A percentile compares a stretch with the other conserved stretches of the same genome.
Evolutionary conservation across 176 grass and related monocot genomes (phyloP).

Genomic region (Tuctoria greenei): DNA sequence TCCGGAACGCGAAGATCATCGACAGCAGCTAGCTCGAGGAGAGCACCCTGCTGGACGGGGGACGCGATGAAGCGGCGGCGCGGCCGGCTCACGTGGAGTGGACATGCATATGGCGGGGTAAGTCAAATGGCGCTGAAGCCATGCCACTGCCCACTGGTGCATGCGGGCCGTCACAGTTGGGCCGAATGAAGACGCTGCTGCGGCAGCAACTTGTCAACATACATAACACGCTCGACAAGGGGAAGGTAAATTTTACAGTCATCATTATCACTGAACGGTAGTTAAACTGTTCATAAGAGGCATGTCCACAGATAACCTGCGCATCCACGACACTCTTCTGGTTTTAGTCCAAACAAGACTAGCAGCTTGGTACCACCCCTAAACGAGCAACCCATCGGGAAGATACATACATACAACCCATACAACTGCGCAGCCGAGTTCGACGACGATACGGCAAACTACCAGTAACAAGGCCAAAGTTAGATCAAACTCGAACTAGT

Average conservation of each 20-base stretch:
- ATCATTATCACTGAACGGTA: background rate
- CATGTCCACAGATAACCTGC: background rate
- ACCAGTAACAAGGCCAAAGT: background rate
- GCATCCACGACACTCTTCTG: conserved; percentile 1
- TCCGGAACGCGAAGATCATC: too few species aligned
- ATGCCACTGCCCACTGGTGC: too few species aligned
- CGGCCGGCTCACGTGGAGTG: too few species aligned
- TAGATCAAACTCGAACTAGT: conserved; percentile 26
- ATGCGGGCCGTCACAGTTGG: too few species aligned
- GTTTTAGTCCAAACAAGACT: conserved; percentile 22
- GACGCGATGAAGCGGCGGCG: too few species aligned
- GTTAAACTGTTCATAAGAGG: conserved; percentile 23
- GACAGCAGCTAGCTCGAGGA: too few species aligned
- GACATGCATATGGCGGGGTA: too few species aligned
- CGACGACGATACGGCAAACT: conserved; percentile 7
- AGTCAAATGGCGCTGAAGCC: too few species aligned
- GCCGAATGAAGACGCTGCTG: too few species aligned
- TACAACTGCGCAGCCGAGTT: conserved; percentile 36
- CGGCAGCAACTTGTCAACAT: background rate
- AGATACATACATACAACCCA: conserved; percentile 19
- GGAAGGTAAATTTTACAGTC: background rate
- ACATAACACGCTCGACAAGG: background rate
- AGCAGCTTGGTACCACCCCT: background rate
- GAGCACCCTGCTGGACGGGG: too few species aligned
- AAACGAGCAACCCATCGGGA: background rate